Evolutionary conservation across 306 rosid genomes (phyloP).

Genomic region (Medicago lupulina): DNA sequence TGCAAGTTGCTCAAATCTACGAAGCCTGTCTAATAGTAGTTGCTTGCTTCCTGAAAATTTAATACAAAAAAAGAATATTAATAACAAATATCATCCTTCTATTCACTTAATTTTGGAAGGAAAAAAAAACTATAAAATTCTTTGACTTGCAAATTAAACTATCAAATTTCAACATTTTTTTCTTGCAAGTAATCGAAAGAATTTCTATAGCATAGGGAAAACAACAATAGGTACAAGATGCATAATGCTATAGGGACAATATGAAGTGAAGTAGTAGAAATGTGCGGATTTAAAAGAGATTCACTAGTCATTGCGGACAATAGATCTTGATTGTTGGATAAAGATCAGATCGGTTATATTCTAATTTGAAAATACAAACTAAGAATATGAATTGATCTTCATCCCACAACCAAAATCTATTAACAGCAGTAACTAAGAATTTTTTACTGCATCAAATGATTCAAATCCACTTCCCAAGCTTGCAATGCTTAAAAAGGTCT

Average conservation of each 20-base stretch:
- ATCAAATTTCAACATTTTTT: too few species aligned
- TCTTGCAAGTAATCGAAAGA: too few species aligned
- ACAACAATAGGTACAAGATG: too few species aligned
- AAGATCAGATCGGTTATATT: neutral
- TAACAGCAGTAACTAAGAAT: neutral
- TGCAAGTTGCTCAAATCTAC: conserved; percentile 88
- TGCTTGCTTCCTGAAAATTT: conserved; percentile 76
- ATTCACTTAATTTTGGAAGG: neutral
- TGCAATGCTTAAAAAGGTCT: conserved; percentile 21
- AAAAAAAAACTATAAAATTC: too few species aligned
- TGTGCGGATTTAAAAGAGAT: too few species aligned
- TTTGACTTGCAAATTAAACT: too few species aligned
- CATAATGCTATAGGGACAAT: neutral
- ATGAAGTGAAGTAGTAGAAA: neutral
- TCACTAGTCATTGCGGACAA: neutral
- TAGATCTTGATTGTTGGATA: neutral
- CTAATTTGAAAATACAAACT: neutral
- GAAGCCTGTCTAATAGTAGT: conserved; percentile 72
- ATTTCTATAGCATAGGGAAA: too few species aligned
- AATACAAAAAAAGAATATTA: conserved; percentile 8
- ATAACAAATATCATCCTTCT: neutral
- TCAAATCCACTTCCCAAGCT: neutral
- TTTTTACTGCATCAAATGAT: neutral
- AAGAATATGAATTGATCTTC: neutral
- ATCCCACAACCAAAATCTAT: neutral